A percentile compares a stretch with the other conserved stretches of the same genome.
These are phyloP conservation scores for Hericium erinaceus DNA, from an alignment of 768 basidiomycete species.

Conservation along the genomic window DNA sequence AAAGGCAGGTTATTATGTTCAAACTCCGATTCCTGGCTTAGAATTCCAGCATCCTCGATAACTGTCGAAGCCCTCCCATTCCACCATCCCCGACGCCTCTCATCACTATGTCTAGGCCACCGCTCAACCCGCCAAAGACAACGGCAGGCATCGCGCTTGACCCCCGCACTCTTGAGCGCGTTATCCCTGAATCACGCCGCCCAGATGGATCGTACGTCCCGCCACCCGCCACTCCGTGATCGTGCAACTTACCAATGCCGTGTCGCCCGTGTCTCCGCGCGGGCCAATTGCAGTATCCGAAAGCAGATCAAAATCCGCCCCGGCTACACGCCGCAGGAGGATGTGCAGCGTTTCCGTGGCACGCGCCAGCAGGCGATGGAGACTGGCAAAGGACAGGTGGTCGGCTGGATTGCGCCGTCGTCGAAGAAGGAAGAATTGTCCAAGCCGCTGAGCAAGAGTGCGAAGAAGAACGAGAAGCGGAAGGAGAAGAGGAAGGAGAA, in stretches of 20 bases:
- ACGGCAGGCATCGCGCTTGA: conserved; percentile 76
- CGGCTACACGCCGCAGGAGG: conserved; percentile 92
- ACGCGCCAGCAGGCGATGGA: conserved; percentile 70
- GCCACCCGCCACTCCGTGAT: conserved; percentile 1
- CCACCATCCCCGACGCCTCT: not conserved
- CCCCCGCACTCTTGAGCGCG: conserved; percentile 77
- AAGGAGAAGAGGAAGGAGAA: conserved; percentile 74
- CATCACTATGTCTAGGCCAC: conserved; percentile 35
- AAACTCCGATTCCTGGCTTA: not conserved
- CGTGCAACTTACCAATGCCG: not conserved
- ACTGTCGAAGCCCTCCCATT: not conserved
- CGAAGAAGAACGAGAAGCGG: conserved; percentile 77
- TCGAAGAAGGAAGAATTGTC: conserved; percentile 15
- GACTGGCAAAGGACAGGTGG: conserved; percentile 68
- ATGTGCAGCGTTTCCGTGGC: conserved; percentile 78
- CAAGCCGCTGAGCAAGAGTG: conserved; percentile 29
- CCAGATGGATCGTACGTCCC: conserved; percentile 74
- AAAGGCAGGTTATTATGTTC: not conserved
- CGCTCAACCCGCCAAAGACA: conserved; percentile 61
- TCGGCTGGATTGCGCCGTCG: conserved; percentile 69
- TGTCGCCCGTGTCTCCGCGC: not conserved
- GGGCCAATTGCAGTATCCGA: conserved; percentile 47
- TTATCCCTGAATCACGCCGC: conserved; percentile 77
- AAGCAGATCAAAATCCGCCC: conserved; percentile 87
- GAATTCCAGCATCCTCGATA: not conserved